Evolutionary conservation across 352 stramenopile species (phyloP).

Genomic region (Globisporangium uncinulatum): DNA sequence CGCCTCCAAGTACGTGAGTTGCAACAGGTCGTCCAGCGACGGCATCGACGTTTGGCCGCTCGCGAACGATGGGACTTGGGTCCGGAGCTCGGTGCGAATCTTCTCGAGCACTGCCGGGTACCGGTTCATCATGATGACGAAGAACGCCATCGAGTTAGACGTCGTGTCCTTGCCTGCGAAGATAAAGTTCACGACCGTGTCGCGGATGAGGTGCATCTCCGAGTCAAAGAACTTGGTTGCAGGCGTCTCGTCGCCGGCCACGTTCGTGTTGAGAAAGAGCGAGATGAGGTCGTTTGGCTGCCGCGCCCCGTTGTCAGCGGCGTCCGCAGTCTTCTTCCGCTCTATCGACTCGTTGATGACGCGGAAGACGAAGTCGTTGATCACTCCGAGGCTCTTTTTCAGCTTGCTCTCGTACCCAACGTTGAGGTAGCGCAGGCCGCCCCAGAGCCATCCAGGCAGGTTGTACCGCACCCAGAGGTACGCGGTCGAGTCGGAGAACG

Average conservation of each 20-base stretch:
- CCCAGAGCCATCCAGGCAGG: too few species aligned
- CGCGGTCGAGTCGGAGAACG: too few species aligned
- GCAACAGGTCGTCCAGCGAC: constrained; percentile 33
- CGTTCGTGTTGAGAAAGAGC: constrained; percentile 31
- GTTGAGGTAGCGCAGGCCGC: too few species aligned
- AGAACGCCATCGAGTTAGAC: constrained; percentile 58
- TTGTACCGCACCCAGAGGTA: too few species aligned
- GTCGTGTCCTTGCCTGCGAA: constrained; percentile 72
- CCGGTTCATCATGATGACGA: constrained; percentile 72
- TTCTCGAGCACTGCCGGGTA: constrained; percentile 41
- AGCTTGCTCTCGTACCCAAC: background rate
- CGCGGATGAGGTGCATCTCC: constrained; percentile 17
- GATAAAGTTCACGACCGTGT: constrained; percentile 80
- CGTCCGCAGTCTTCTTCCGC: background rate
- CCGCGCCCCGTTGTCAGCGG: too few species aligned
- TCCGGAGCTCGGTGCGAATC: constrained; percentile 37
- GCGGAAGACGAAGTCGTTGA: constrained; percentile 36
- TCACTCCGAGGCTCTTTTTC: constrained; percentile 24
- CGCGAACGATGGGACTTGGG: constrained; percentile 26
- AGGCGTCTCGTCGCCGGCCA: constrained; percentile 27
- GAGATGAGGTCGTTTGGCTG: constrained; percentile 28
- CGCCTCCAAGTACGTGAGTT: constrained; percentile 59
- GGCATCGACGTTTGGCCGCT: constrained; percentile 14
- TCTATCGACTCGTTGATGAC: constrained; percentile 5
- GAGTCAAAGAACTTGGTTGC: background rate